Evolutionary conservation across 2,329 filamentous ascomycete species (phyloP), one percentile per base, ranked within the genome.

Genomic region (Ceratocystis colombiana): DNA sequence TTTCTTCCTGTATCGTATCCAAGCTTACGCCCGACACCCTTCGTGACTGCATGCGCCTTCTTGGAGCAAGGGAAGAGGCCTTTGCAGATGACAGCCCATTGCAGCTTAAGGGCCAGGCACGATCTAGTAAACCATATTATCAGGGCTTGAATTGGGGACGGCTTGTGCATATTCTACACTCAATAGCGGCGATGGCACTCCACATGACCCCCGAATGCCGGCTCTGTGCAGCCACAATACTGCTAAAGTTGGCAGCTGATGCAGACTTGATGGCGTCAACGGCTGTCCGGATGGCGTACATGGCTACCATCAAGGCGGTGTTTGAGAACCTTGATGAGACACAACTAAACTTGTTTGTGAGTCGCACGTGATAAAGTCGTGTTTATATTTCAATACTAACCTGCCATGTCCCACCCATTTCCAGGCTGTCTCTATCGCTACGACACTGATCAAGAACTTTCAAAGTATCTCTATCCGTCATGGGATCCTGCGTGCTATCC

Each of bases 401-500:
- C 30, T 17, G 15, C 20, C 8, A 5, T 15, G n/a, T 33, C n/a
- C 2, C 22, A 7, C 25, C 5, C 20, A 17, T 2, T 45, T 41
- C 25, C 12, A 66, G 68, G 55, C 25, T 28, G 15, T 44, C 17
- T 30, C 28, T 62, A 25, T 66, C n/a, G 55, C 66, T 15, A 46
- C 44, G 1, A 61, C 12, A 4, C 68, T 87, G 3, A 77, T 79
- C 69, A 71, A 71, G 22, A 77, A 76, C 55, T 76, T 86, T 67
- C 75, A 73, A 33, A 78, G 80, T 69, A 74, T 79, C 1, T 71
- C 77, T 10, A 76, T 89, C 1, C 82, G 84, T 65, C 78, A 80
- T 65, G 81, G 83, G 57, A 76, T 86, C 3, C 76, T 90, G 10
- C 75, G 79, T 20, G 79, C 80, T 55, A 78, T 93, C 17, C 84